Base-by-base conservation (phyloP, 202 grass and related monocot genomes). In the Panicum hallii region DNA sequence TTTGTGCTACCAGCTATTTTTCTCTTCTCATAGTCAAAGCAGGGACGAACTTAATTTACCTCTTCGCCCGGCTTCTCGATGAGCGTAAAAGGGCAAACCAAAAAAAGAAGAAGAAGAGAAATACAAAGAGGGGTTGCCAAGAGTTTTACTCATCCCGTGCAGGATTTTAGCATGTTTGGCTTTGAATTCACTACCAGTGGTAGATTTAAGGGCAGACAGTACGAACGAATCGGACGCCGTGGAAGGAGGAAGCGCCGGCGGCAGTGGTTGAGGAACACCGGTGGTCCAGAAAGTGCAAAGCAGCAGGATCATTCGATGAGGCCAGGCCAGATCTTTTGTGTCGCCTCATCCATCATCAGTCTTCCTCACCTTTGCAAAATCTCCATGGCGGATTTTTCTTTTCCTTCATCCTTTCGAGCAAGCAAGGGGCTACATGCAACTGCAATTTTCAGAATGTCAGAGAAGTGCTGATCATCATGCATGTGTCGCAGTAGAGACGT, bases 241-340 rank as follows among this genome's bases (percentile, higher is more conserved):
- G 19, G 11, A 43, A 81, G 61, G n/a, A 66, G 16, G 9, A 36
- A 56, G 20, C 26, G 40, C 46, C 77, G 36, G 43, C 70, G 41
- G 36, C 48, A 48, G 72, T 44, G 58, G 71, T 66, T 53, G 61
- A 76, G 71, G 54, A 16, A 28, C 68, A 48, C 67, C 5, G 47
- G 22, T 46, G 61, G 72, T 83, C 69, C 70, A 41, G 30, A 47
- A 41, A 46, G 20, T 9, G 56, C 75, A 62, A 11, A 73, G n/a
- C 28, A 28, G 34, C 9, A 50, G 55, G 43, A 50, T 43, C 69
- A 49, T 49, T 62, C 57, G 26, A 63, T 32, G 61, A 62, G 58
- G 23, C 58, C 26, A 14, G 22, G 52, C 23, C 40, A 82, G 50
- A 58, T 71, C 67, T 57, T 82, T 38, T 64, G 62, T 16, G 30